Evolutionary conservation across 768 basidiomycete genomes (phyloP), one percentile per base, ranked within the genome.

Genomic region (Russula brevipes): DNA sequence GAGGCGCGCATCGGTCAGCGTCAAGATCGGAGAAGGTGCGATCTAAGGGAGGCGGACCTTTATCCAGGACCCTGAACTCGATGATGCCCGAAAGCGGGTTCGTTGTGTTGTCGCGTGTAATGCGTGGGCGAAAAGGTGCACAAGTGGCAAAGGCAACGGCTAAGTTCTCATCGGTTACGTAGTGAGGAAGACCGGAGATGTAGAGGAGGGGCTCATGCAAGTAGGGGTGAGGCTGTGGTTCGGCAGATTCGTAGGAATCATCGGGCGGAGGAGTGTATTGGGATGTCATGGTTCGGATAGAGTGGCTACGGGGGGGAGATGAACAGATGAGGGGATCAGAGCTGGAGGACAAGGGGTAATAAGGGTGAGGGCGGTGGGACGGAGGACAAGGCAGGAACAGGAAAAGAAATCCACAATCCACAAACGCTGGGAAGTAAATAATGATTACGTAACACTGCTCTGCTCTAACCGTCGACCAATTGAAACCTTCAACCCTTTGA

Each of bases 181-280:
- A 84, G 41, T 85, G 75, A 5, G 92, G 87, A 47, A 94, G 75
- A 73, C 85, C 87, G 30, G 91, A 84, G 74, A 94, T 86, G 77
- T 91, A 87, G 51, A 94, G 78, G 64, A 89, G 72, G 19, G 91
- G 89, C 71, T 93, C 89, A 72, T 88, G 87, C 68, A 94, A 83
- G 76, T 90, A 92, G 38, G 91, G 91, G 71, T 94, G 91, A 59
- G 82, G 82, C 68, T 85, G 70, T 36, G 72, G 67, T 38, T 62
- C 59, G 59, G 56, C 61, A 57, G 66, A 45, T 51, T 66, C 67
- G 31, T 52, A 59, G 24, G 62, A 47, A 42, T 52, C 36, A 47
- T 66, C 60, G 5, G 64, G 64, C n/a, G 60, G 64, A 12, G 67
- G 58, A 51, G 49, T 60, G 54, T 68, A 66, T 16, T 68, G 65